Percentiles rank a stretch among this genome's conserved stretches.
Evolutionary conservation across 1,139 yeast genomes (phyloP).

Genomic region (Kluyveromyces sp.): DNA sequence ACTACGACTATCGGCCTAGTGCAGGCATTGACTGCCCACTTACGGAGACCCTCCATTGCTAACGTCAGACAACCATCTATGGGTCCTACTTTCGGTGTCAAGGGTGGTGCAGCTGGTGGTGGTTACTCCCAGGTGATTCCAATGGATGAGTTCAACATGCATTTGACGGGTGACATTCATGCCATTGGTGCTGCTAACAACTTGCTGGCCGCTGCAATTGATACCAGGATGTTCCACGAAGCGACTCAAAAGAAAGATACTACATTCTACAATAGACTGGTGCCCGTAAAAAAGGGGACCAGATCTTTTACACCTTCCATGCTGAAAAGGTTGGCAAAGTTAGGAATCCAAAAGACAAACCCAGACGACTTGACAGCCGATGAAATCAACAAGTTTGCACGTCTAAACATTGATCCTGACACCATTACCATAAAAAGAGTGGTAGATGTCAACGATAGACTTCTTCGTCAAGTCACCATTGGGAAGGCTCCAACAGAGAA

Average conservation of each 20-base stretch:
- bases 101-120: slow-evolving; percentile 90
- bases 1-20: slow-evolving; percentile 76
- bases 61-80: slow-evolving; percentile 80
- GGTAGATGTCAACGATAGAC: slow-evolving; percentile 75
- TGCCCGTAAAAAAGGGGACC: slow-evolving; percentile 60
- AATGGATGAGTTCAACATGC: slow-evolving; percentile 84
- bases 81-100: slow-evolving; percentile 86
- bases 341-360: slow-evolving; percentile 58
- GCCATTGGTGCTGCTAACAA: slow-evolving; percentile 78
- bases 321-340: slow-evolving; percentile 53
- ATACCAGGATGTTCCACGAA: slow-evolving; percentile 80
- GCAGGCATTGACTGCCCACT: slow-evolving; percentile 73
- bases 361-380: slow-evolving; percentile 66
- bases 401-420: slow-evolving; percentile 63
- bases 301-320: slow-evolving; percentile 62
- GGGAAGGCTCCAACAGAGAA: slow-evolving; percentile 78
- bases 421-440: slow-evolving; percentile 71
- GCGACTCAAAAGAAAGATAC: slow-evolving; percentile 56
- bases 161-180: slow-evolving; percentile 78
- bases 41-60: slow-evolving; percentile 62
- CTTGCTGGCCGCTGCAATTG: slow-evolving; percentile 75
- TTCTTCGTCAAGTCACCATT: slow-evolving; percentile 64
- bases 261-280: slow-evolving; percentile 62
- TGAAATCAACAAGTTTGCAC: slow-evolving; percentile 55
- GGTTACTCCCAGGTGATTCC: slow-evolving; percentile 82